A percentile compares a stretch with the other conserved stretches of the same genome.
phyloP scores from a whole-genome alignment of 139 green algal genomes.

The Marvania coccoides region DNA sequence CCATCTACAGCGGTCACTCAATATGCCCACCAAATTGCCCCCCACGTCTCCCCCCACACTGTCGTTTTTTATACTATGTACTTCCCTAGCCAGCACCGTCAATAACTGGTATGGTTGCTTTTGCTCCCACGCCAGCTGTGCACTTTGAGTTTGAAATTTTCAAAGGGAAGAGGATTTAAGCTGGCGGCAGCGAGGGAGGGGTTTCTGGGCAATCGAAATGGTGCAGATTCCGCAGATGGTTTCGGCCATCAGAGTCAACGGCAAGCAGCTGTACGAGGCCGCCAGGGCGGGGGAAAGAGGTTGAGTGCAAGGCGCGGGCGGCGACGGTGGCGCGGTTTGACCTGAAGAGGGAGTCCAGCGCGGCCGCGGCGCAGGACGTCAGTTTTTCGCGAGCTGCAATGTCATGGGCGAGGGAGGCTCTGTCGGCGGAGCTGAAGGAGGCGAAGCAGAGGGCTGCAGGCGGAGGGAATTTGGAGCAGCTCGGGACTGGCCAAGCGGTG shows the following conservation, averaged over 20 bases:
- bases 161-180: too few relatives aligned
- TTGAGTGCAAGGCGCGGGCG: slow-evolving; percentile 49
- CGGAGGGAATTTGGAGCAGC: not conserved
- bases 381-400: slow-evolving; percentile 66
- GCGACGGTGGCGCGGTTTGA: slow-evolving; percentile 42
- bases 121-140: too few relatives aligned
- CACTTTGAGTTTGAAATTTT: too few relatives aligned
- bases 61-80: too few relatives aligned
- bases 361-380: slow-evolving; percentile 42
- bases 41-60: too few relatives aligned
- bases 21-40: too few relatives aligned
- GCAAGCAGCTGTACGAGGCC: slow-evolving; percentile 78
- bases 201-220: slow-evolving; percentile 53
- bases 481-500: not conserved
- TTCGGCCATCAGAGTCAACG: slow-evolving; percentile 62
- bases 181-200: slow-evolving; percentile 20
- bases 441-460: not conserved
- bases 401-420: slow-evolving; percentile 55
- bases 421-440: slow-evolving; percentile 9
- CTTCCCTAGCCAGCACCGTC: too few relatives aligned
- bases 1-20: too few relatives aligned
- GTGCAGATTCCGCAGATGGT: slow-evolving; percentile 89
- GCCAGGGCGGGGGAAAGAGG: slow-evolving; percentile 63
- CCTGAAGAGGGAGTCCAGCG: slow-evolving; percentile 14
- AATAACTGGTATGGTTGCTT: too few relatives aligned